These are phyloP conservation scores for Seiridium unicorne DNA, from an alignment of 2,329 filamentous ascomycete species.

Conservation along the genomic window DNA sequence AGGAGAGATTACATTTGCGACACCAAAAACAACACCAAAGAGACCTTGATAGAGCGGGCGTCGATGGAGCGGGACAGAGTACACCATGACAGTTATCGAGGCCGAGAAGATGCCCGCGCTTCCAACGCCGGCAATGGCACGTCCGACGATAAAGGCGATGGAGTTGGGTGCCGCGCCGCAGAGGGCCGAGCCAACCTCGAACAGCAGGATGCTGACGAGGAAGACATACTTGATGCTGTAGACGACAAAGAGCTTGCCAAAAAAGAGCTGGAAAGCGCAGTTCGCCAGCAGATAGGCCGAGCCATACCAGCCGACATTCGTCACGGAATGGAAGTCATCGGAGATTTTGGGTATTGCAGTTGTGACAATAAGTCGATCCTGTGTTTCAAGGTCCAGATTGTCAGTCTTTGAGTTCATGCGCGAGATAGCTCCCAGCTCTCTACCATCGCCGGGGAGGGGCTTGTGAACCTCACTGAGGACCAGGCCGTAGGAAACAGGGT, in stretches of 20 bases:
- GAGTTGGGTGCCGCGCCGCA: constrained; percentile 38
- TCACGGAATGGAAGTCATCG: constrained; percentile 19
- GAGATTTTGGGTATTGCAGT: constrained; percentile 35
- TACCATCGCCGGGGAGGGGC: no score
- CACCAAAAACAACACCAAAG: neutral
- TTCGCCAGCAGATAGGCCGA: neutral
- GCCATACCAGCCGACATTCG: neutral
- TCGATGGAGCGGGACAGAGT: constrained; percentile 29
- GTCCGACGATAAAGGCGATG: constrained; percentile 36
- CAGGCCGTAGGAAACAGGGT: no score
- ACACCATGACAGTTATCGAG: constrained; percentile 30
- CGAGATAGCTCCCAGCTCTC: no score
- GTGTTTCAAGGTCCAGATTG: no score
- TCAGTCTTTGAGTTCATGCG: no score
- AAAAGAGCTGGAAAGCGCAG: neutral
- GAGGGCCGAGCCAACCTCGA: constrained; percentile 36
- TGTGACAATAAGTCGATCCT: neutral
- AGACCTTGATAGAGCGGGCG: constrained; percentile 31
- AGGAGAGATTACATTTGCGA: neutral
- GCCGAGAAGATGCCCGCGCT: constrained; percentile 36
- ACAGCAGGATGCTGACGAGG: constrained; percentile 29
- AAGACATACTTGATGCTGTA: constrained; percentile 32
- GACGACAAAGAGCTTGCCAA: constrained; percentile 31
- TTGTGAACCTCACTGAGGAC: no score
- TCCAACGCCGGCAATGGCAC: constrained; percentile 37